phyloP scores from a whole-genome alignment of 208 protist species.

The Wallacemonas collosoma region DNA sequence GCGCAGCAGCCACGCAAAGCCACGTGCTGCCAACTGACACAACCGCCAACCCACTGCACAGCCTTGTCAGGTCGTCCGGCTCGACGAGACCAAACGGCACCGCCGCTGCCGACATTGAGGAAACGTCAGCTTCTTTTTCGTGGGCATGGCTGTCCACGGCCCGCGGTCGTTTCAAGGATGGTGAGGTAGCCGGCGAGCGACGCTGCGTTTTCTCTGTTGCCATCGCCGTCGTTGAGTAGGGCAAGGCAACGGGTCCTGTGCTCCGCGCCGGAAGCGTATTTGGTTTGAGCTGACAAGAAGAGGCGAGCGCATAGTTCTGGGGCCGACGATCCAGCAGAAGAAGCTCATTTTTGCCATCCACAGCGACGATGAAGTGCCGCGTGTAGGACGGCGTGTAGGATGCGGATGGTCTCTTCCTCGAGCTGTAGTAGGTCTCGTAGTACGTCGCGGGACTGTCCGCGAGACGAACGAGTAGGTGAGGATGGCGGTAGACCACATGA shows the following conservation, averaged over 20 bases:
- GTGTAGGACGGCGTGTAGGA: conserved; percentile 17
- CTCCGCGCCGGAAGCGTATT: not conserved
- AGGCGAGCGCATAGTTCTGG: conserved; percentile 6
- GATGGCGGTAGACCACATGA: conserved; percentile 13
- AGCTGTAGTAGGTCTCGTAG: conserved; percentile 18
- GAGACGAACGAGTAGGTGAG: conserved; percentile 19
- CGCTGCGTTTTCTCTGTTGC: too few species aligned
- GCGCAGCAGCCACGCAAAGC: conserved; percentile 39
- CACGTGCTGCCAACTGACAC: conserved; percentile 21
- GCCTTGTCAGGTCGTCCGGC: conserved; percentile 29
- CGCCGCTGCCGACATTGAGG: not conserved
- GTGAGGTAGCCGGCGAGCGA: too few species aligned
- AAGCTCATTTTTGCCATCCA: conserved; percentile 29
- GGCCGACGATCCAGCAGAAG: conserved; percentile 36
- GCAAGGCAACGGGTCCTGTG: too few species aligned
- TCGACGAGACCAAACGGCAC: conserved; percentile 5
- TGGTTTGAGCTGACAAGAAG: not conserved
- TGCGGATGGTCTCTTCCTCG: conserved; percentile 10
- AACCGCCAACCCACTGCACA: conserved; percentile 41
- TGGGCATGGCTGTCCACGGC: not conserved
- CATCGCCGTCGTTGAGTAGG: too few species aligned
- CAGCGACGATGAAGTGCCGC: conserved; percentile 35
- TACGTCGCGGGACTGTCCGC: conserved; percentile 19
- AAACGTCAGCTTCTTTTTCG: not conserved
- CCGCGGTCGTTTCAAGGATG: too few species aligned